Conservation (phyloP, 2,329 filamentous ascomycete species). For the Thelonectria olida region DNA sequence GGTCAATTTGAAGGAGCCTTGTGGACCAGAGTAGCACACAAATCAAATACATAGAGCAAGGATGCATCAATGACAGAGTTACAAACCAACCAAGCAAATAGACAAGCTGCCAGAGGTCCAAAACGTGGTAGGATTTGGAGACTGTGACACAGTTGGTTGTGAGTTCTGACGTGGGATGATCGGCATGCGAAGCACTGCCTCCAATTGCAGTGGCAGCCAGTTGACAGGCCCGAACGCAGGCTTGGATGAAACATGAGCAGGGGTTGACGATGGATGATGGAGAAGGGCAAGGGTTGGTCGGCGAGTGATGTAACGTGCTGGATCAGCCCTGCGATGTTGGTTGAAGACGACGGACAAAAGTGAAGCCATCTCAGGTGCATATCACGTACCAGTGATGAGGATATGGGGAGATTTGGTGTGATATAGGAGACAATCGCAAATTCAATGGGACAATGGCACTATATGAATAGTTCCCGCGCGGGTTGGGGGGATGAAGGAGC, state of each 20-base stretch:
- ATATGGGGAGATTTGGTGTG: neutral
- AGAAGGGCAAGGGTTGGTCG: neutral
- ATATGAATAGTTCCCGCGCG: neutral
- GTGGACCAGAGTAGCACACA: neutral
- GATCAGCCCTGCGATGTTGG: constrained; percentile 18
- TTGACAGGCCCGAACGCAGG: neutral
- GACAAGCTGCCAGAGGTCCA: neutral
- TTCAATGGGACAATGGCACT: neutral
- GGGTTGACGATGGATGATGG: neutral
- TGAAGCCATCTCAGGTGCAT: neutral
- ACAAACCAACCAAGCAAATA: neutral
- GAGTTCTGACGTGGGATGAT: neutral
- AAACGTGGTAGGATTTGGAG: too few relatives aligned
- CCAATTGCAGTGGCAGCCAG: too few relatives aligned
- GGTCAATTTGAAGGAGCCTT: neutral
- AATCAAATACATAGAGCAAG: neutral
- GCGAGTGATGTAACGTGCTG: constrained; percentile 8
- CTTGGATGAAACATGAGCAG: constrained; percentile 7
- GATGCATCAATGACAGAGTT: neutral
- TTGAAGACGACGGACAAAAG: neutral
- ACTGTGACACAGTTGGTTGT: neutral
- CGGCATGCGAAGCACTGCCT: constrained; percentile 10
- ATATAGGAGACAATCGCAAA: neutral
- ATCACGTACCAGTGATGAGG: neutral
- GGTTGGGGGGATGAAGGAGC: too few relatives aligned